Evolutionary conservation across 805 yeast species (phyloP).

Genomic region (Tetrapisispora nanseiensis): DNA sequence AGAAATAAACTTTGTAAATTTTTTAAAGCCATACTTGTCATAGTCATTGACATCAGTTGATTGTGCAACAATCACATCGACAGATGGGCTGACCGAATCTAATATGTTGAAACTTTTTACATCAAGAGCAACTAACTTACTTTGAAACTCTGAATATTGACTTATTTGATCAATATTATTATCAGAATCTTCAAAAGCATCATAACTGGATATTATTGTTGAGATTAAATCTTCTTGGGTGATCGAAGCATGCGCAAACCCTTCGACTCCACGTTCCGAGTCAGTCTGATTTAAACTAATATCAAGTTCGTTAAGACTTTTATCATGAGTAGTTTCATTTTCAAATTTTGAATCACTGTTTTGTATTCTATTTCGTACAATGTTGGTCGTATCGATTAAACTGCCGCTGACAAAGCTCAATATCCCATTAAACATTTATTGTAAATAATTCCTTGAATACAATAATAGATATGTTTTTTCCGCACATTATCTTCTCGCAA

Average conservation of each 20-base stretch:
- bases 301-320: neutral
- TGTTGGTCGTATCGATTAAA: neutral
- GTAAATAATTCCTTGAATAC: no score
- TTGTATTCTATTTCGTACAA: neutral
- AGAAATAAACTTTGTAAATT: slow-evolving; percentile 47
- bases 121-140: neutral
- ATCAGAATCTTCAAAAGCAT: neutral
- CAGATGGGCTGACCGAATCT: neutral
- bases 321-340: no score
- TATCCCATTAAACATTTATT: neutral
- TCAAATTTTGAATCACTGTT: neutral
- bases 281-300: neutral
- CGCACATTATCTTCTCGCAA: no score
- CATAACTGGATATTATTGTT: neutral
- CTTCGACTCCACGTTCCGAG: neutral
- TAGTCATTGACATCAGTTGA: slow-evolving; percentile 20
- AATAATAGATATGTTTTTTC: no score
- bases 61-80: neutral
- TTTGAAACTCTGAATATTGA: neutral
- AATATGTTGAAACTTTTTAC: neutral
- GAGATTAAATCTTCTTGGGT: neutral
- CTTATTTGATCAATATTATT: neutral
- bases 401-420: slow-evolving; percentile 1
- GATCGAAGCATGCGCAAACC: neutral
- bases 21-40: slow-evolving; percentile 85